Evolutionary conservation across 352 stramenopile genomes (phyloP).

Genomic region (Aphanomyces stellatus): DNA sequence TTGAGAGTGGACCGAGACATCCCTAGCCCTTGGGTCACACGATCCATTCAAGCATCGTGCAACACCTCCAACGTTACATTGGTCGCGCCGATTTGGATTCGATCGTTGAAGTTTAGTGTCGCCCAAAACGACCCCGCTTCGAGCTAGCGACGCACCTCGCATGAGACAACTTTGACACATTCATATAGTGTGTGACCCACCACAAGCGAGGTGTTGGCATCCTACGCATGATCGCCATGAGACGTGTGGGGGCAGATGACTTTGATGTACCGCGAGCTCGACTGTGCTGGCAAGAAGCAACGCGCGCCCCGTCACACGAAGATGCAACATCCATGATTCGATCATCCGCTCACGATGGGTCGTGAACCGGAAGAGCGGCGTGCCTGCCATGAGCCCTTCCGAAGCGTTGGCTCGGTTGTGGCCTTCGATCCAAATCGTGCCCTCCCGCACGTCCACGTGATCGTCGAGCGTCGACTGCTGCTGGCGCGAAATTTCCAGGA

Average conservation of each 20-base stretch:
- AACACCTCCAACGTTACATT: not conserved
- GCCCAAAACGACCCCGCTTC: constrained; percentile 2
- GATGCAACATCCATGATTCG: not conserved
- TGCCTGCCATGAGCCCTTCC: not conserved
- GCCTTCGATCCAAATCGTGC: constrained; percentile 2
- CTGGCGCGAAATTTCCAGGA: constrained; percentile 32
- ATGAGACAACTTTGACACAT: not conserved
- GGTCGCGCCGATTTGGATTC: not conserved
- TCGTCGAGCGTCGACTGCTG: not conserved
- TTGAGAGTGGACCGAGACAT: not conserved
- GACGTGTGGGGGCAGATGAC: not conserved
- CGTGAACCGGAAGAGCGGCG: not conserved
- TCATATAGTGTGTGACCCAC: too few species aligned
- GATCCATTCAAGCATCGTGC: too few species aligned
- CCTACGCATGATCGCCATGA: not conserved
- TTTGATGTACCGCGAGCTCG: not conserved
- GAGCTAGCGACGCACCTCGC: not conserved
- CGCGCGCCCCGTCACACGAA: not conserved
- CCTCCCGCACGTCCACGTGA: too few species aligned
- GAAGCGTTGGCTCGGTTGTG: not conserved
- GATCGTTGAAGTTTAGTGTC: not conserved
- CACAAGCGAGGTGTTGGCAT: not conserved
- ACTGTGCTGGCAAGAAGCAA: not conserved
- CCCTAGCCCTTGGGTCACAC: too few species aligned
- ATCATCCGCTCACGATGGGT: not conserved